Conservation (phyloP, 306 rosid species). For the Pterocarpus santalinus region DNA sequence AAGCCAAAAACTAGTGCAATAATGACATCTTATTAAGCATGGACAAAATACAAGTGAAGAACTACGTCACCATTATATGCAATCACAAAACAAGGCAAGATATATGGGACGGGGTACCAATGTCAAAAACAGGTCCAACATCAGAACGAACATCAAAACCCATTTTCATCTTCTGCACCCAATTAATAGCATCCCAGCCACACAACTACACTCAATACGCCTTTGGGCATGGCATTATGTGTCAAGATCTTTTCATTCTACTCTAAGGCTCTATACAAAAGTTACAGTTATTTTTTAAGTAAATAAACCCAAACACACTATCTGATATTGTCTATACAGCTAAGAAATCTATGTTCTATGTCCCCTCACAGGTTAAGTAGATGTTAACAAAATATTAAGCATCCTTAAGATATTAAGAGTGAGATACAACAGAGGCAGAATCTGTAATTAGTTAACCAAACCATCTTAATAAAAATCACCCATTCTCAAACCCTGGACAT, state of each 20-base stretch:
- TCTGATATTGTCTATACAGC: constrained; percentile 13
- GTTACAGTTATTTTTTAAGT: not conserved
- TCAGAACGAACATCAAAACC: not conserved
- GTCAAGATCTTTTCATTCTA: constrained; percentile 4
- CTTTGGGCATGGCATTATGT: not conserved
- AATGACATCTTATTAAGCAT: constrained; percentile 8
- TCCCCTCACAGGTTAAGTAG: constrained; percentile 6
- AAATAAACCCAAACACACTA: constrained; percentile 9
- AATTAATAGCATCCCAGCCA: constrained; percentile 15
- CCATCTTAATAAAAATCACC: constrained; percentile 4
- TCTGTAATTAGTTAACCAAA: not conserved
- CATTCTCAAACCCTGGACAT: not conserved
- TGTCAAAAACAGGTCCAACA: constrained; percentile 8
- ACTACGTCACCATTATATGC: not conserved
- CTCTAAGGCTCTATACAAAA: not conserved
- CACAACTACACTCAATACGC: not conserved
- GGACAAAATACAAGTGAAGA: not conserved
- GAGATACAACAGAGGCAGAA: not conserved
- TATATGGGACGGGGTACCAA: not conserved
- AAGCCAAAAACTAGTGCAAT: constrained; percentile 23
- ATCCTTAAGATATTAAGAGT: constrained; percentile 1
- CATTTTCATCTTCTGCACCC: not conserved
- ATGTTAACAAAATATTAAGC: constrained; percentile 24
- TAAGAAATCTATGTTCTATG: constrained; percentile 3
- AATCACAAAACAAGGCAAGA: constrained; percentile 14